Percentiles rank a stretch among this genome's conserved stretches.
Evolutionary conservation across 116 monocot genomes (phyloP).

Genomic region (Posidonia oceanica): DNA sequence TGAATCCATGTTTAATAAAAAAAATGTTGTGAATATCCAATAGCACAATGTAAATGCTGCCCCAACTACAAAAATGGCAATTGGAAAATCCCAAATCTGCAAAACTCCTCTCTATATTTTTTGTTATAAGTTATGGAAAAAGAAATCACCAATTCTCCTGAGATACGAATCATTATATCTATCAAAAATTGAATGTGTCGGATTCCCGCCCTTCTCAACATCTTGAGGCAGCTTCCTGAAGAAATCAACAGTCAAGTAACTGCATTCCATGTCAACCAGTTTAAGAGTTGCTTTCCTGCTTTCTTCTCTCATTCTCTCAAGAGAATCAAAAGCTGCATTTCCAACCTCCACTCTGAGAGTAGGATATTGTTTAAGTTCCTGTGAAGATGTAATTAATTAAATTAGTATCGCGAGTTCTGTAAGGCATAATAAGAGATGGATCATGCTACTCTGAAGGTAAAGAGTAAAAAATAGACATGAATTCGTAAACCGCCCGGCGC

Average conservation of each 20-base stretch:
- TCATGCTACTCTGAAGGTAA: background rate
- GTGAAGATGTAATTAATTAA: background rate
- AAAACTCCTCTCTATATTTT: too few species aligned
- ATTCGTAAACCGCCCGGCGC: too few species aligned
- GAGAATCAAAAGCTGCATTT: constrained; percentile 49
- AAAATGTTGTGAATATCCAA: too few species aligned
- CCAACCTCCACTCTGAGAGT: constrained; percentile 60
- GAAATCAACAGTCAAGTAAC: constrained; percentile 87
- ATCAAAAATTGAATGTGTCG: constrained; percentile 35
- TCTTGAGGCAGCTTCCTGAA: constrained; percentile 92
- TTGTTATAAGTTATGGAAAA: too few species aligned
- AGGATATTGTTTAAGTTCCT: constrained; percentile 79
- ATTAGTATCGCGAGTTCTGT: background rate
- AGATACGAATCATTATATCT: constrained; percentile 57
- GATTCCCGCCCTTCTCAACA: constrained; percentile 58
- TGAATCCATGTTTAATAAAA: too few species aligned
- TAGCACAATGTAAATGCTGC: too few species aligned
- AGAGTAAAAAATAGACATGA: background rate
- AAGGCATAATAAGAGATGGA: background rate
- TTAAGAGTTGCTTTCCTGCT: constrained; percentile 59
- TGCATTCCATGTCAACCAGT: constrained; percentile 89
- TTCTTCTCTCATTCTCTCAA: constrained; percentile 68
- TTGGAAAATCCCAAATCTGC: background rate
- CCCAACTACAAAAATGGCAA: too few species aligned
- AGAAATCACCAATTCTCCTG: constrained; percentile 13